A percentile compares a stretch with the other conserved stretches of the same genome.
Conservation (phyloP, 805 yeast species). For the Yamadazyma scolyti region DNA sequence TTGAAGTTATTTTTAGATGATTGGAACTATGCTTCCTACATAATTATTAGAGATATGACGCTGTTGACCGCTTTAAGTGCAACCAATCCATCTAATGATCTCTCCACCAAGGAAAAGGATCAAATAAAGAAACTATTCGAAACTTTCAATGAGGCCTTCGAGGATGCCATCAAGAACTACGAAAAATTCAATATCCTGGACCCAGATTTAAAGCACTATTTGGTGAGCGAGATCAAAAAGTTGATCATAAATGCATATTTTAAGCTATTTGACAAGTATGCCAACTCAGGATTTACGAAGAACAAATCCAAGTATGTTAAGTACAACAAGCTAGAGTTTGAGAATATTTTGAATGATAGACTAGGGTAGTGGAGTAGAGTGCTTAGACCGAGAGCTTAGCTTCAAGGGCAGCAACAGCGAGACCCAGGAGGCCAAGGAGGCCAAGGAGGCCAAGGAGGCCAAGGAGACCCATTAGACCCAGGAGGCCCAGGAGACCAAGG, state of each 20-base stretch:
- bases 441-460: too few relatives aligned
- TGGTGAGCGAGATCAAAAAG: conserved; percentile 67
- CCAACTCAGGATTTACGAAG: conserved; percentile 66
- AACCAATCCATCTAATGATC: conserved; percentile 11
- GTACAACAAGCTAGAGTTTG: conserved; percentile 49
- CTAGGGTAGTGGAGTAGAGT: conserved; percentile 7
- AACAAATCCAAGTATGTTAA: conserved; percentile 68
- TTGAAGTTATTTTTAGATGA: conserved; percentile 65
- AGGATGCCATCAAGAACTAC: conserved; percentile 65
- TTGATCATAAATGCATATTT: conserved; percentile 81
- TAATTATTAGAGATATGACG: conserved; percentile 72
- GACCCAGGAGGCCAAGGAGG: too few relatives aligned
- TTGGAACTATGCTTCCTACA: conserved; percentile 79
- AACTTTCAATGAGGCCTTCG: conserved; percentile 79
- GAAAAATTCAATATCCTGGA: conserved; percentile 66
- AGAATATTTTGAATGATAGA: conserved; percentile 24
- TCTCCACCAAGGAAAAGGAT: conserved; percentile 71
- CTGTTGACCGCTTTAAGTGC: conserved; percentile 55
- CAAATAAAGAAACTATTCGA: conserved; percentile 79
- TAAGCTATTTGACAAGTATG: conserved; percentile 77
- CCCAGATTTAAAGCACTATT: conserved; percentile 54
- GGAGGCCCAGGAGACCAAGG: too few relatives aligned
- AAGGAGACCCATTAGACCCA: too few relatives aligned
- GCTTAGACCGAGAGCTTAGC: too few relatives aligned
- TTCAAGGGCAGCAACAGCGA: too few relatives aligned